phyloP scores from a whole-genome alignment of 2,329 filamentous ascomycete species.

The Rhynchosporium secalis region DNA sequence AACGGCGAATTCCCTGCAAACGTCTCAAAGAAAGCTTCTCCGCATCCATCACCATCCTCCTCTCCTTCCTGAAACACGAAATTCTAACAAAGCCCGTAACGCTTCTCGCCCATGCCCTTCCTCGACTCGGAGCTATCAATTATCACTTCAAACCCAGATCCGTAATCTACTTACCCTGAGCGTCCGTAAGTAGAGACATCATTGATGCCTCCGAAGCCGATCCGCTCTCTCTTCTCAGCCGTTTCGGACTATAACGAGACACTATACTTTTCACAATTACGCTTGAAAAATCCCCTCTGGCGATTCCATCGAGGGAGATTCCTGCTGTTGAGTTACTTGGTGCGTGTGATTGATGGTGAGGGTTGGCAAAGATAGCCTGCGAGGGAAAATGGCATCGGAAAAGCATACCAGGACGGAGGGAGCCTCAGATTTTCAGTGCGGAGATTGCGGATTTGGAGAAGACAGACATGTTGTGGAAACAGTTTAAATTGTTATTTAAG shows the following conservation, averaged over 20 bases:
- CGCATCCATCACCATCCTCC: neutral
- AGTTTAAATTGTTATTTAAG: too few species aligned
- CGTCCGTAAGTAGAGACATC: neutral
- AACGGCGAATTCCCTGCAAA: neutral
- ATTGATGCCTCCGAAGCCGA: neutral
- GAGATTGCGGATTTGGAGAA: neutral
- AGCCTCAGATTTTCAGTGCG: neutral
- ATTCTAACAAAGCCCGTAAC: neutral
- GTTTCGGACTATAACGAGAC: neutral
- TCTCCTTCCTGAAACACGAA: neutral
- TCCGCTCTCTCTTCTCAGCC: neutral
- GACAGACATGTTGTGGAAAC: neutral
- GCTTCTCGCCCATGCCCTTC: neutral
- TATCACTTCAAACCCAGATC: neutral
- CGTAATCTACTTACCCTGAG: neutral
- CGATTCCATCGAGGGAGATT: neutral
- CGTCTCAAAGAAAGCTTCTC: neutral
- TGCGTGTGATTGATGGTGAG: neutral
- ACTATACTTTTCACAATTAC: neutral
- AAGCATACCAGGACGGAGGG: neutral
- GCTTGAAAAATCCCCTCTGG: neutral
- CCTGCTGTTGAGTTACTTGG: neutral
- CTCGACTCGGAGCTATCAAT: conserved; percentile 1
- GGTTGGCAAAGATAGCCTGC: neutral
- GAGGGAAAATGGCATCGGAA: neutral